phyloP scores from a whole-genome alignment of 768 basidiomycete species.

The Hysterangium stoloniferum region DNA sequence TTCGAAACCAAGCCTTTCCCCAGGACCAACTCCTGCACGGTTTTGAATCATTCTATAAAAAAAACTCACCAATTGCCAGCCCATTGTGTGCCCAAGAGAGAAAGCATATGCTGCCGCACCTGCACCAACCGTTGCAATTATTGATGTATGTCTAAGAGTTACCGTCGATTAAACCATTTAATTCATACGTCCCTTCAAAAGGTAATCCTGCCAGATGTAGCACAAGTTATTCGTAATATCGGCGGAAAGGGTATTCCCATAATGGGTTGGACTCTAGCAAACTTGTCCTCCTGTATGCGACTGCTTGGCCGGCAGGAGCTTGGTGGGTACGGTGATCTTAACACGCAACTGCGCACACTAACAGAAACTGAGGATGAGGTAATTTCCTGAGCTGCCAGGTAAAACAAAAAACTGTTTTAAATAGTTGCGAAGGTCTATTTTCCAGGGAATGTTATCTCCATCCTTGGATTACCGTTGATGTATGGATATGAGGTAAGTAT shows the following conservation, averaged over 20 bases:
- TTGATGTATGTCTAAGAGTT: background rate
- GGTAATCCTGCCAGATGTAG: background rate
- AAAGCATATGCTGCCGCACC: background rate
- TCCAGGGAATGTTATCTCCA: background rate
- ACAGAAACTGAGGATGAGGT: background rate
- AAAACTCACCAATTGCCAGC: background rate
- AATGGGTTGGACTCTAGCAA: background rate
- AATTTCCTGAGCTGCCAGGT: background rate
- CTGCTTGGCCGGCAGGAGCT: background rate
- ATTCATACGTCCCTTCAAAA: background rate
- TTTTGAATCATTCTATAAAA: background rate
- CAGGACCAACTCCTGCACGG: background rate
- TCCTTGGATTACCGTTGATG: background rate
- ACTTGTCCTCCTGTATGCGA: background rate
- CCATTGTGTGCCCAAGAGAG: background rate
- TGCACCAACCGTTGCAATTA: background rate
- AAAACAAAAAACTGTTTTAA: background rate
- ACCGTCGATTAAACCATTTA: background rate
- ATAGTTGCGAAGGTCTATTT: background rate
- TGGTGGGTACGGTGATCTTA: background rate
- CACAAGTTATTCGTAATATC: background rate
- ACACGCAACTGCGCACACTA: background rate
- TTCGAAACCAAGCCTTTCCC: no score
- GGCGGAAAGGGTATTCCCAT: background rate
- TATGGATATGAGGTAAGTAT: no score